phyloP scores from a whole-genome alignment of 177 flowering plant species.

The Vitis hybrid region DNA sequence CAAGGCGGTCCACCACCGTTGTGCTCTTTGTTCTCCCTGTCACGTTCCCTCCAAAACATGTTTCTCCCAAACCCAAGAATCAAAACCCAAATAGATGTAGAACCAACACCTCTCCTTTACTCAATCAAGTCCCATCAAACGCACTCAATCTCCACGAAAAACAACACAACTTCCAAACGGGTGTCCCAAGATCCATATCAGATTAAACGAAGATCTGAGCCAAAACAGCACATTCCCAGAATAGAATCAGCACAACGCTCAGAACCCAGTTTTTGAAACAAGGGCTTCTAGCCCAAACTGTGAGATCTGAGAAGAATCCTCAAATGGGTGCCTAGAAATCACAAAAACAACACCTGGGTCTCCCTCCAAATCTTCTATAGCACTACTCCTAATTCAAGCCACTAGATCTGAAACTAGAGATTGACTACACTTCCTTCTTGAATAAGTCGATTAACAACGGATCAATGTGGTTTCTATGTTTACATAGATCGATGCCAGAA shows the following conservation, averaged over 20 bases:
- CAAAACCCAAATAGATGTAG: not conserved
- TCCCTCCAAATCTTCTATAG: not conserved
- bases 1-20: constrained; percentile 64
- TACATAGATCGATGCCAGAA: not conserved
- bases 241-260: not conserved
- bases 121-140: constrained; percentile 25
- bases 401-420: constrained; percentile 1
- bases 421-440: not conserved
- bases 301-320: constrained; percentile 18
- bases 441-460: too few species aligned
- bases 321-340: not conserved
- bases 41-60: constrained; percentile 89
- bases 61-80: constrained; percentile 5
- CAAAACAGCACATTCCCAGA: constrained; percentile 1
- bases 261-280: not conserved
- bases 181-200: constrained; percentile 10
- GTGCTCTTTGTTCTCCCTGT: constrained; percentile 58
- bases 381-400: not conserved
- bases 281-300: not conserved
- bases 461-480: not conserved
- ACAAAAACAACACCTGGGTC: not conserved
- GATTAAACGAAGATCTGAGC: constrained; percentile 13
- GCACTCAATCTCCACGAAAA: constrained; percentile 6
- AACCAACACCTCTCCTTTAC: constrained; percentile 4
- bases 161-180: constrained; percentile 8